Evolutionary conservation across 352 stramenopile species (phyloP).

Genomic region (Phytophthora palmivora): DNA sequence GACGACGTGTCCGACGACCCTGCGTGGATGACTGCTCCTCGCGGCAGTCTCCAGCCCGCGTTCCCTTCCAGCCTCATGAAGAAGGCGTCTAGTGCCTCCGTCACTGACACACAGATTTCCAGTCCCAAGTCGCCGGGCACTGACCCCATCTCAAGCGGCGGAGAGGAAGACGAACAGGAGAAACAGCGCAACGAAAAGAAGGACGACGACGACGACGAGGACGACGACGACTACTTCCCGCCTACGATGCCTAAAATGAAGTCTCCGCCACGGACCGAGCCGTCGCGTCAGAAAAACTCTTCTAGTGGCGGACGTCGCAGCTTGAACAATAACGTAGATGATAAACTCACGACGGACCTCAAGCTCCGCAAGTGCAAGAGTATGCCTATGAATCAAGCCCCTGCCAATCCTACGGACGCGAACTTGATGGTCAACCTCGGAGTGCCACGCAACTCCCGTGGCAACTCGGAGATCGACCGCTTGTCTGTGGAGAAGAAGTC

Average conservation of each 20-base stretch:
- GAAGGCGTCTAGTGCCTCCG: slow-evolving; percentile 53
- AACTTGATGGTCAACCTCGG: slow-evolving; percentile 36
- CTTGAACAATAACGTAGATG: slow-evolving; percentile 18
- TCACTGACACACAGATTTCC: slow-evolving; percentile 38
- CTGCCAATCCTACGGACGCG: slow-evolving; percentile 27
- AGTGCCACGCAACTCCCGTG: slow-evolving; percentile 37
- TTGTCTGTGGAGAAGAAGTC: slow-evolving; percentile 46
- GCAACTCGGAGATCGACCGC: slow-evolving; percentile 46
- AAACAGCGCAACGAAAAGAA: slow-evolving; percentile 19
- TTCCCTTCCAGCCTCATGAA: slow-evolving; percentile 66
- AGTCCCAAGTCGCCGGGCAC: slow-evolving; percentile 40
- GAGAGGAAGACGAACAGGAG: slow-evolving; percentile 44
- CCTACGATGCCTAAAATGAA: slow-evolving; percentile 29
- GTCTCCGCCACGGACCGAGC: slow-evolving; percentile 15
- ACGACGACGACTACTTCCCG: slow-evolving; percentile 38
- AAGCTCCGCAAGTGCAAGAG: slow-evolving; percentile 47
- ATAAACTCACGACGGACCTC: slow-evolving; percentile 14
- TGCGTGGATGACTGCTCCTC: slow-evolving; percentile 72
- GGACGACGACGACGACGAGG: slow-evolving; percentile 38
- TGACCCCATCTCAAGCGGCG: slow-evolving; percentile 24
- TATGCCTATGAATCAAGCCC: slow-evolving; percentile 39
- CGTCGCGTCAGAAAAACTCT: slow-evolving; percentile 14
- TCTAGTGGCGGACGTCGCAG: slow-evolving; percentile 31
- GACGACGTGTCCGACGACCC: slow-evolving; percentile 77
- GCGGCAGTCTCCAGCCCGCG: slow-evolving; percentile 61